Conservation (phyloP, 371 early-diverging fungal species). For the Chytridium lagenaria region DNA sequence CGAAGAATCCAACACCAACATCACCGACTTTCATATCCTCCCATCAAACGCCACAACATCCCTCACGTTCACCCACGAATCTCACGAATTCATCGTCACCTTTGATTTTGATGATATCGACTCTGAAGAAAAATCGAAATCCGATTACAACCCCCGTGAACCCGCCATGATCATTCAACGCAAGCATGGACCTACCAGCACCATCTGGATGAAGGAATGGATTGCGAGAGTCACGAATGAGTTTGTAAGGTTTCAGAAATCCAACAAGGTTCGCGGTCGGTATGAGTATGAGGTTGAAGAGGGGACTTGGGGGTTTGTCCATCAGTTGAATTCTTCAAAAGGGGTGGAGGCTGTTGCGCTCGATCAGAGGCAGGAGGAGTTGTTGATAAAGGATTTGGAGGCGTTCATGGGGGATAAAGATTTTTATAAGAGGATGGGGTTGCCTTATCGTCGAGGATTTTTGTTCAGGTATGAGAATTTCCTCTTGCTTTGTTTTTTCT, state of each 20-base stretch:
- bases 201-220: conserved; percentile 1
- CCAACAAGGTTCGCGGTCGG: neutral
- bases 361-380: conserved; percentile 47
- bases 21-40: conserved; percentile 14
- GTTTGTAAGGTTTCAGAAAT: neutral
- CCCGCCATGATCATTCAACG: conserved; percentile 28
- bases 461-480: no score
- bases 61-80: no score
- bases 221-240: neutral
- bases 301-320: neutral
- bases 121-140: neutral
- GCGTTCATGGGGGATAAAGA: conserved; percentile 52
- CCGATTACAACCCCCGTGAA: neutral
- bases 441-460: conserved; percentile 74
- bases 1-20: conserved; percentile 31
- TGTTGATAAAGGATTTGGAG: conserved; percentile 49
- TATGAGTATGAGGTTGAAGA: neutral
- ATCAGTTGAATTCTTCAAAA: conserved; percentile 25
- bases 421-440: conserved; percentile 62
- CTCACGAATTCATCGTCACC: no score
- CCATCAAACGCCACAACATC: no score
- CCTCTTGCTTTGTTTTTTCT: no score
- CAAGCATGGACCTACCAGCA: neutral
- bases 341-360: conserved; percentile 54
- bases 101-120: conserved; percentile 1